Evolutionary conservation across 2,329 filamentous ascomycete genomes (phyloP), one percentile per base, ranked within the genome.

Genomic region (Nothophaeocryptopus gaeumannii): DNA sequence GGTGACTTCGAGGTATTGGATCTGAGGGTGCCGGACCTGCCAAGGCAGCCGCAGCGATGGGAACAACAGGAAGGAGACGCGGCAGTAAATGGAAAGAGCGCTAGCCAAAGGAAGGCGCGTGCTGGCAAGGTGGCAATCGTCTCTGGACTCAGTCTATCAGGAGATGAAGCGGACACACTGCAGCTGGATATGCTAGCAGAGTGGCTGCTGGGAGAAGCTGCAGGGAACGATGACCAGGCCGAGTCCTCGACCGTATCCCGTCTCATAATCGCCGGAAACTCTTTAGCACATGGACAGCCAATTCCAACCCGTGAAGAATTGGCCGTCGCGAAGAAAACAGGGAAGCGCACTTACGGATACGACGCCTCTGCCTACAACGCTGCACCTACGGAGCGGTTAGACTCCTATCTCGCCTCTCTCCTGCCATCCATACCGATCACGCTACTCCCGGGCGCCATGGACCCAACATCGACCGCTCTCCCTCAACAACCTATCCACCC

Each of bases 1-100:
- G 93, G 93, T 56, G 89, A 96, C 60, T 90, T 99, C 53, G 90
- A 97, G 62, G 86, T 96, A 5, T 79, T 97, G 35, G 92, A 96
- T 69, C 78, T 96, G 59, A 89, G 91, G 64, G 84, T 95, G 37
- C 88, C 93, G 5, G 90, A 96, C 66, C 73, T 99, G 4, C 80
- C 92, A 12, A 82, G 84, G 0, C 93, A 99, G 63, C 86, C 88
- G 10, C 78, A 81, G 42, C 83, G 92, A 29, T 96, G 90, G 89
- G 78, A 85, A 45, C 74, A 85, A 26, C 80, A 84, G 7, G 78
- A 84, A 34, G 68, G 69, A 1, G 56, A 70, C 63, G 43, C 66
- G 60, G 55, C 65, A 5, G 50, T 62, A 8, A 62, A 69, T 29
- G 67, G 68, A 36, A 72, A 72, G 54, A 71, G 61, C 14, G 65